Evolutionary conservation across 1,284 basidiomycete species (phyloP), one percentile per base, ranked within the genome.

Genomic region (Microbotryum saponariae): DNA sequence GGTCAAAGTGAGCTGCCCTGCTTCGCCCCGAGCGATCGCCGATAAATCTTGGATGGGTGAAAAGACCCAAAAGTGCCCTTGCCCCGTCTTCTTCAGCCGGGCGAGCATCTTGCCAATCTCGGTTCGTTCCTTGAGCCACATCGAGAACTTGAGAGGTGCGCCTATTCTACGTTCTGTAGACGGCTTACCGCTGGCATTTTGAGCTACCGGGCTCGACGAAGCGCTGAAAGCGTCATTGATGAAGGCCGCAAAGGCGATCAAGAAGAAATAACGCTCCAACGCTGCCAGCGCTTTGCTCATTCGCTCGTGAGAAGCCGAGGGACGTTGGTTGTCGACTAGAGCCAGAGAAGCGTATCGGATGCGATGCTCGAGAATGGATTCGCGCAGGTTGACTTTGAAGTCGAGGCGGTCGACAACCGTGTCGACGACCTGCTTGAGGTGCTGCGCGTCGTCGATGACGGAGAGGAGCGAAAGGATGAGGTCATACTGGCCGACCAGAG

Each of bases 191-290:
- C 37, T 16, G 50, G 0, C 59, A n/a, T 6, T 53, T 55, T 3
- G 47, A 33, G 47, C 20, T 45, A 18, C 37, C 54, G 54, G 42
- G 31, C 16, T 56, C 37, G 33, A 10, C 6, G 52, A 31, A 50
- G 77, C 76, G 20, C 82, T 80, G 14, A 83, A 81, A 42, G 83
- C 77, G 20, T 82, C 81, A 58, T 92, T 89, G 9, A 96, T 86
- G 71, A 91, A 99, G 64, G 86, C 89, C 2, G 92, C 87, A 73
- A 97, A 98, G 0, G 89, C 89, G 63, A 98, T 89, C 65, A 94
- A 83, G 77, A 97, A 97, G 78, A 96, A 97, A 74, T 82, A 82
- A 66, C 80, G 79, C 67, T 83, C 81, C 27, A 83, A 76, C 6
- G 79, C 76, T 50, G 78, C 73, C 9, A 78, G 65, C 2, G 79